These are phyloP conservation scores for Prunus fruticosa DNA, from an alignment of 306 rosid species.

Conservation along the genomic window DNA sequence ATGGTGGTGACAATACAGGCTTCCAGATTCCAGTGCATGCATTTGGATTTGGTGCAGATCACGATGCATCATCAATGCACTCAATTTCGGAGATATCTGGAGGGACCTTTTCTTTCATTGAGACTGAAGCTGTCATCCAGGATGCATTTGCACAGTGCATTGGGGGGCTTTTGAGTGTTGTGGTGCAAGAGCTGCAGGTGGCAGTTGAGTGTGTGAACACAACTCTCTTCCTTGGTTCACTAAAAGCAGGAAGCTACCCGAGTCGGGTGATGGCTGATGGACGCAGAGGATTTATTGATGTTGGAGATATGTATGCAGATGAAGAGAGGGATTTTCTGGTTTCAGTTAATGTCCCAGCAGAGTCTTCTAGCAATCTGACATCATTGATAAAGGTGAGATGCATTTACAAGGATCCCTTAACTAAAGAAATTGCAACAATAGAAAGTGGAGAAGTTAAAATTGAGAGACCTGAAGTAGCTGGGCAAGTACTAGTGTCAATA, in stretches of 20 bases:
- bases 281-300: constrained; percentile 59
- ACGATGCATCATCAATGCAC: constrained; percentile 93
- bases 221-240: constrained; percentile 44
- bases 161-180: constrained; percentile 93
- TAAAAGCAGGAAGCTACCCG: constrained; percentile 88
- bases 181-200: constrained; percentile 85
- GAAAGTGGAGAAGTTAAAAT: constrained; percentile 75
- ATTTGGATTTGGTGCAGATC: constrained; percentile 94
- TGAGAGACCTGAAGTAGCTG: constrained; percentile 52
- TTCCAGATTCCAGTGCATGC: constrained; percentile 94
- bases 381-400: constrained; percentile 76
- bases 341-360: constrained; percentile 67
- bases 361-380: constrained; percentile 44
- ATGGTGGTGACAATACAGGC: constrained; percentile 55
- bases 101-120: constrained; percentile 96
- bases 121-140: constrained; percentile 86
- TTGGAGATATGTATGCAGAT: constrained; percentile 92
- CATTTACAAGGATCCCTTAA: constrained; percentile 72
- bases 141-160: constrained; percentile 99
- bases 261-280: constrained; percentile 59
- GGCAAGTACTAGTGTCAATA: constrained; percentile 59
- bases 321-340: constrained; percentile 96
- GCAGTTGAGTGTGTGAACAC: constrained; percentile 65
- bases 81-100: constrained; percentile 93
- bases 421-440: constrained; percentile 51